Conservation (phyloP, 2,329 filamentous ascomycete species). For the Aspergillus caelatus region DNA sequence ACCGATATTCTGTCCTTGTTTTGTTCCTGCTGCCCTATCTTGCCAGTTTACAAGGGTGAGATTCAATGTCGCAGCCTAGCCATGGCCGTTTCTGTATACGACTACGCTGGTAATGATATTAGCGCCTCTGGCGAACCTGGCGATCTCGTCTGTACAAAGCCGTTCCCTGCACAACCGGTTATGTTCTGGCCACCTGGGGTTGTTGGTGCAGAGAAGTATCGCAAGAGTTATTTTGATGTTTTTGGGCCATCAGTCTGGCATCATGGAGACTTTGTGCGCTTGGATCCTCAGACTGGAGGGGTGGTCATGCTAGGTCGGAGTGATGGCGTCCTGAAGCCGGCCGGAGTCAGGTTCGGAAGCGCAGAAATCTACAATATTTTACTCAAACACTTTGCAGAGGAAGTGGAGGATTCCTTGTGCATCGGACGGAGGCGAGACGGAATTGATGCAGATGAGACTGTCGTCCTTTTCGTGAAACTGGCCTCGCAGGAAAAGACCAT, state of each 20-base stretch:
- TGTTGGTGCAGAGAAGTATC: slow-evolving; percentile 74
- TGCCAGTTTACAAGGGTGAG: slow-evolving; percentile 72
- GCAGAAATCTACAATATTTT: slow-evolving; percentile 98
- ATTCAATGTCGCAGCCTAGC: slow-evolving; percentile 78
- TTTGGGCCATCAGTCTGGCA: slow-evolving; percentile 77
- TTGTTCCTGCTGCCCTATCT: slow-evolving; percentile 76
- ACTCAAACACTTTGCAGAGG: slow-evolving; percentile 74
- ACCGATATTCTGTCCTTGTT: slow-evolving; percentile 97
- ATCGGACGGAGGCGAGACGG: slow-evolving; percentile 73
- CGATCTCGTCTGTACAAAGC: slow-evolving; percentile 81
- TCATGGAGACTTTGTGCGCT: slow-evolving; percentile 85
- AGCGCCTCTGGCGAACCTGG: slow-evolving; percentile 70
- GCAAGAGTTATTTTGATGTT: slow-evolving; percentile 81
- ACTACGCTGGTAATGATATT: slow-evolving; percentile 61
- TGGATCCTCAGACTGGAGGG: slow-evolving; percentile 72
- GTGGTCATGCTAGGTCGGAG: slow-evolving; percentile 89
- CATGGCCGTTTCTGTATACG: slow-evolving; percentile 69
- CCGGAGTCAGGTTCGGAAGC: slow-evolving; percentile 86
- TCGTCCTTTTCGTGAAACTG: slow-evolving; percentile 87
- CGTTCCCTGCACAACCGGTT: slow-evolving; percentile 90
- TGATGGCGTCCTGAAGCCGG: slow-evolving; percentile 90
- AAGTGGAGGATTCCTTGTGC: slow-evolving; percentile 85
- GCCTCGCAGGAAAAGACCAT: slow-evolving; percentile 50
- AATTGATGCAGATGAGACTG: slow-evolving; percentile 78
- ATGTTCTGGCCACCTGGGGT: slow-evolving; percentile 75